Evolutionary conservation across 768 basidiomycete genomes (phyloP).

Genomic region (Leccinum disarticulatum): DNA sequence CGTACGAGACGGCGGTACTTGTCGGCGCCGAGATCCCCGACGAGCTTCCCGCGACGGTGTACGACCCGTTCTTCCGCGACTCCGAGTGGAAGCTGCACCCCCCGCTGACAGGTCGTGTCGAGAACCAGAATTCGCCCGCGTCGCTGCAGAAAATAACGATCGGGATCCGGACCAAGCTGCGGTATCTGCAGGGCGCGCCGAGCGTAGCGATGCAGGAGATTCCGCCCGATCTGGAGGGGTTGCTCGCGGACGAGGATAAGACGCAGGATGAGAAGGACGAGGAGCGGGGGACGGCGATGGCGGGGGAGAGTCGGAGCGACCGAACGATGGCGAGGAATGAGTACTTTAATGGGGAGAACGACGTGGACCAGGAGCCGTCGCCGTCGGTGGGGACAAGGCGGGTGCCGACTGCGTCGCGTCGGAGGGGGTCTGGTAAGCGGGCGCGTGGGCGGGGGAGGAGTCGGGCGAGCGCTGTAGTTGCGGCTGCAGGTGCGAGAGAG

Average conservation of each 20-base stretch:
- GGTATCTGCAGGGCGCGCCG: constrained; percentile 94
- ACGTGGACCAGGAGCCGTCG: constrained; percentile 53
- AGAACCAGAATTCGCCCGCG: constrained; percentile 86
- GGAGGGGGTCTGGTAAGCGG: constrained; percentile 27
- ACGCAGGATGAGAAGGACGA: constrained; percentile 70
- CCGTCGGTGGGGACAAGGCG: constrained; percentile 28
- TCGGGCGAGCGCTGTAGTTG: constrained; percentile 29
- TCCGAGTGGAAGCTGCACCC: constrained; percentile 93
- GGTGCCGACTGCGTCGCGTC: constrained; percentile 10
- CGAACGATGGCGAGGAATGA: constrained; percentile 60
- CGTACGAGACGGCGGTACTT: constrained; percentile 94
- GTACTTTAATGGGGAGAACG: constrained; percentile 71
- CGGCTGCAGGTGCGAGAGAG: constrained; percentile 20
- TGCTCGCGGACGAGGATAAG: constrained; percentile 71
- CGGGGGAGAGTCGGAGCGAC: constrained; percentile 54
- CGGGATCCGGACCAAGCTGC: constrained; percentile 80
- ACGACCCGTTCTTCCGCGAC: constrained; percentile 91
- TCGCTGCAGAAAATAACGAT: constrained; percentile 87
- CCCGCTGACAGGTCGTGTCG: constrained; percentile 85
- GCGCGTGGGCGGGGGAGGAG: constrained; percentile 33
- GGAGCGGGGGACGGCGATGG: constrained; percentile 55
- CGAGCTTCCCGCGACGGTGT: constrained; percentile 84
- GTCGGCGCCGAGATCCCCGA: constrained; percentile 83
- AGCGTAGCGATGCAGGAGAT: constrained; percentile 96
- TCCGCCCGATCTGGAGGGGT: constrained; percentile 83